Conservation (phyloP, 208 protist genomes). For the Trypanosomatidae sp. region DNA sequence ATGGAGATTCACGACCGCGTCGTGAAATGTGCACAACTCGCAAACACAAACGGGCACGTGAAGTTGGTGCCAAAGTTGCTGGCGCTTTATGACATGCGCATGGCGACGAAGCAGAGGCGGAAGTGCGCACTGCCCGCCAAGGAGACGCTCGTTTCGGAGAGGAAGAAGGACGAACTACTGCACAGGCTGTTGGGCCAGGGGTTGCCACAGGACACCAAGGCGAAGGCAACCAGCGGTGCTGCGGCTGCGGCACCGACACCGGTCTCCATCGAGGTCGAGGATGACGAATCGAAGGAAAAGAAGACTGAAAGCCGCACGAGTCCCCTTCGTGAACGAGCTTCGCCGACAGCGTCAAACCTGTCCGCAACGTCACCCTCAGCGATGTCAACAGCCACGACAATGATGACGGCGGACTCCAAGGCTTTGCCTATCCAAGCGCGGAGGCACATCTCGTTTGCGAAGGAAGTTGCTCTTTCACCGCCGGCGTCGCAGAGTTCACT, state of each 20-base stretch:
- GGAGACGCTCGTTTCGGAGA: slow-evolving; percentile 50
- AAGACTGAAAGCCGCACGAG: not conserved
- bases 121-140: slow-evolving; percentile 71
- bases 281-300: not conserved
- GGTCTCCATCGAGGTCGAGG: not conserved
- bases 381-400: slow-evolving; percentile 10
- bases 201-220: slow-evolving; percentile 10
- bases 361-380: slow-evolving; percentile 5
- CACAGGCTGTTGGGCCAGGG: slow-evolving; percentile 55
- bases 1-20: slow-evolving; percentile 86
- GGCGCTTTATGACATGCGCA: slow-evolving; percentile 67
- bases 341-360: not conserved
- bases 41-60: slow-evolving; percentile 55
- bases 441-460: slow-evolving; percentile 30
- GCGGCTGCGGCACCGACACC: not conserved
- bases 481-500: not conserved
- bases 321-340: not conserved
- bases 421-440: slow-evolving; percentile 10
- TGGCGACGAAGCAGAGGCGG: slow-evolving; percentile 55
- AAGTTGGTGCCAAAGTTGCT: slow-evolving; percentile 77
- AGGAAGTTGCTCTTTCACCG: not conserved
- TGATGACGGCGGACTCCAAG: slow-evolving; percentile 5
- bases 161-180: slow-evolving; percentile 71
- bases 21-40: slow-evolving; percentile 59
- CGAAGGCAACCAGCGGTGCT: not conserved